Conservation (phyloP, 2,329 filamentous ascomycete species). For the Domatiomyces catenatus region DNA sequence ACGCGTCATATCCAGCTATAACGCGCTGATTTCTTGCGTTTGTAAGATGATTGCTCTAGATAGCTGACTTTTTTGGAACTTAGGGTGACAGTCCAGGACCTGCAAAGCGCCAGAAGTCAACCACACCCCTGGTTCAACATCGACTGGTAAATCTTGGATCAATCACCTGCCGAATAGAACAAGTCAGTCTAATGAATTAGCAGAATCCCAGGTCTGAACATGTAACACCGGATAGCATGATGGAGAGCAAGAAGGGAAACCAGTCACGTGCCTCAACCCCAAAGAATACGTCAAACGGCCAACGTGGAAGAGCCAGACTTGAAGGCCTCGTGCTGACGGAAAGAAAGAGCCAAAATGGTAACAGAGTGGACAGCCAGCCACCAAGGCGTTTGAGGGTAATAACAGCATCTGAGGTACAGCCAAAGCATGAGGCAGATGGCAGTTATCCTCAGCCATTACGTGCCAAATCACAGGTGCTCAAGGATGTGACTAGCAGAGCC, state of each 20-base stretch:
- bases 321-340: not conserved
- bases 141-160: not conserved
- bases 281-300: not conserved
- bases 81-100: not conserved
- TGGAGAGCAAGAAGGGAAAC: not conserved
- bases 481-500: not conserved
- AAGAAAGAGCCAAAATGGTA: not conserved
- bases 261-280: not conserved
- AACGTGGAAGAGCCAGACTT: not conserved
- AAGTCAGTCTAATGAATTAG: not conserved
- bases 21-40: not conserved
- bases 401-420: not conserved
- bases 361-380: not conserved
- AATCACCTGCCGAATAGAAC: not conserved
- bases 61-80: no score
- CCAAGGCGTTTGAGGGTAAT: not conserved
- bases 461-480: not conserved
- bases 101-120: not conserved
- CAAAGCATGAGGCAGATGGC: not conserved
- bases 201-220: not conserved
- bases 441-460: not conserved
- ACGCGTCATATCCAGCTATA: not conserved
- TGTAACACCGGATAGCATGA: not conserved
- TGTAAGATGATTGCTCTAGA: not conserved
- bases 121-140: not conserved